These are phyloP conservation scores for Citrus maxima DNA, from an alignment of 345 rosid genomes.

Conservation along the genomic window DNA sequence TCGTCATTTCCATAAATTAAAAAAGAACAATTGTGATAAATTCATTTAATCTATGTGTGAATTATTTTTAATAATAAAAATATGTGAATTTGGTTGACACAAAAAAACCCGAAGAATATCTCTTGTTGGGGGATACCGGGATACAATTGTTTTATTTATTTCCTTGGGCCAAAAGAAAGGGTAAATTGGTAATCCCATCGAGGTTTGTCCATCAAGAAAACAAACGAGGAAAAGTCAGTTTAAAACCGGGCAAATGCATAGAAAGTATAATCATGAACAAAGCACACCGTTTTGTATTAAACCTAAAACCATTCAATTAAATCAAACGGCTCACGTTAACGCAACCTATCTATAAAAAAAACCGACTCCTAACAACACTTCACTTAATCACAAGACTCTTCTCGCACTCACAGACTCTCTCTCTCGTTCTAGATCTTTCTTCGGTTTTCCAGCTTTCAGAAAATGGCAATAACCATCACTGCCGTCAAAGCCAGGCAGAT, in stretches of 20 bases:
- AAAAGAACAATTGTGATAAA: too few relatives aligned
- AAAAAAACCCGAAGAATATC: not conserved
- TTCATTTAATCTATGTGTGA: too few relatives aligned
- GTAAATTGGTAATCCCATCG: too few relatives aligned
- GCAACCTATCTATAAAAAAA: not conserved
- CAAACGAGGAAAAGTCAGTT: not conserved
- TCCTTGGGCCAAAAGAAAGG: too few relatives aligned
- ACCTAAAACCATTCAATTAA: not conserved
- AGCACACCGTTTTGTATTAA: conserved; percentile 8
- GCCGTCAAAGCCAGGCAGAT: conserved; percentile 84
- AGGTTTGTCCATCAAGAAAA: not conserved
- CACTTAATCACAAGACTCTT: not conserved
- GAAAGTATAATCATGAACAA: not conserved
- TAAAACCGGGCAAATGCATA: too few relatives aligned
- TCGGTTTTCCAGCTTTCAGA: conserved; percentile 6
- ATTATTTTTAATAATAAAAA: too few relatives aligned
- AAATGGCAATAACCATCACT: conserved; percentile 57
- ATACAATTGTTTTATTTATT: too few relatives aligned
- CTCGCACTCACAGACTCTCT: not conserved
- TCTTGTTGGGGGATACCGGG: too few relatives aligned
- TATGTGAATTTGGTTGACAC: not conserved
- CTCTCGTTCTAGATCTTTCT: not conserved
- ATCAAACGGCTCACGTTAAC: not conserved
- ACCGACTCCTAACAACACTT: not conserved
- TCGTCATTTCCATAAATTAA: too few relatives aligned